phyloP scores from a whole-genome alignment of 2,329 filamentous ascomycete species.

The Orbilia quercus region DNA sequence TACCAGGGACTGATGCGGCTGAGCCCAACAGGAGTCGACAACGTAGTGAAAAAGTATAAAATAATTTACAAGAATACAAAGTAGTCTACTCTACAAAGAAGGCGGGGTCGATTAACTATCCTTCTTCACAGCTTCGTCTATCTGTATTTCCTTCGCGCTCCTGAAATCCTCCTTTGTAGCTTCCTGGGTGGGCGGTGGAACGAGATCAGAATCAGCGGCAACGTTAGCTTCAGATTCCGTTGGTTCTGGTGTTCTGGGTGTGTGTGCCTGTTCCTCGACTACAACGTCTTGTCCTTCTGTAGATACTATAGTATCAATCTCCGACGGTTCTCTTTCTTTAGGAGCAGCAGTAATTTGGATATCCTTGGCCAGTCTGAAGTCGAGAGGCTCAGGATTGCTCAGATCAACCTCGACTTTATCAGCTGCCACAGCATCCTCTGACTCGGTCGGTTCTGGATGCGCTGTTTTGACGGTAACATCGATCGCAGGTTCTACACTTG shows the following conservation, averaged over 20 bases:
- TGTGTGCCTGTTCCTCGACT: background rate
- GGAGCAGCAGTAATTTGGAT: conserved; percentile 10
- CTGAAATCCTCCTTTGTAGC: conserved; percentile 21
- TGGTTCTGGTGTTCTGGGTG: conserved; percentile 27
- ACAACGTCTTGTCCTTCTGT: conserved; percentile 4
- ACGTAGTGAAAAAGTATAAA: conserved; percentile 25
- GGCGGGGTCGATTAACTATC: conserved; percentile 22
- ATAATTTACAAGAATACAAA: conserved; percentile 52
- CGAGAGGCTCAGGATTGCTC: conserved; percentile 20
- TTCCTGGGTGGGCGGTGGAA: conserved; percentile 36
- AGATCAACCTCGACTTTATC: conserved; percentile 27
- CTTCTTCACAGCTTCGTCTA: conserved; percentile 47
- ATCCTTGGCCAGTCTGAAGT: conserved; percentile 20
- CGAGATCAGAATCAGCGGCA: conserved; percentile 43
- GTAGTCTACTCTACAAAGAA: conserved; percentile 33
- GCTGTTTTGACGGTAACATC: background rate
- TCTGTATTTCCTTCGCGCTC: conserved; percentile 52
- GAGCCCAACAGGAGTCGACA: background rate
- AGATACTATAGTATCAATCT: background rate
- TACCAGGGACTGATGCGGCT: too few relatives aligned
- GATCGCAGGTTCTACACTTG: background rate
- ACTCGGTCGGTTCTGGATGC: conserved; percentile 30
- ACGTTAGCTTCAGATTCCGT: conserved; percentile 44
- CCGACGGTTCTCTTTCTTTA: conserved; percentile 6
- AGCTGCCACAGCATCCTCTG: conserved; percentile 37